Base-by-base conservation (phyloP, 495 filamentous ascomycete species). In the Amniculicola lignicola region DNA sequence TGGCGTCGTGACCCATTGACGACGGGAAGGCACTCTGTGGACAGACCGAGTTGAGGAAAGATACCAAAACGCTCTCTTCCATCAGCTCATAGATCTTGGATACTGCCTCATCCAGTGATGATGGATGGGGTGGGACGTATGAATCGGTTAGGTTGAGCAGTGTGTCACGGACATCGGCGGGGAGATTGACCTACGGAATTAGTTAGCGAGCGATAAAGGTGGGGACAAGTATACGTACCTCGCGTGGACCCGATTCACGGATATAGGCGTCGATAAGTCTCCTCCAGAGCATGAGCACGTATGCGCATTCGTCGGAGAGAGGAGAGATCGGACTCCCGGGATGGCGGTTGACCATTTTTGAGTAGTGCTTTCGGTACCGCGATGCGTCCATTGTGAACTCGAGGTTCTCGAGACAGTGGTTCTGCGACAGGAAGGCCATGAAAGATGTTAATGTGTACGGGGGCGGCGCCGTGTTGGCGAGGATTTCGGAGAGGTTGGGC, bases 361-460 rank as follows among this genome's bases (percentile, higher is more conserved):
- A 67, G 66, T 91, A 90, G 50, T 86, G 82, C 49, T 88, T 80
- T 41, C 80, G 78, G 71, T 99, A 99, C n/a, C 90, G 84, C 45
- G 87, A 84, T 42, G 93, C 88, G 68, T 96, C 93, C 80, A 96
- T 81, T 37, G 93, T 96, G 73, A 99, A 99, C 66, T 99, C 94
- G 39, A 99, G 73, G 5, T 89, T 99, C 70, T 99, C 94, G 37
- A 97, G 73, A 65, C 94, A 99, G 71, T 97, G 94, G 60, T 97
- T 97, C 63, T 96, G 91, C 1, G 94, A 96, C 21, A 97, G 81
- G 67, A 93, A 99, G 45, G 92, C 93, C 81, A 89, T 97, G 72
- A 99, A 97, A 19, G 94, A 93, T 60, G 82, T 82, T 15, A 97
- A 79, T 2, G 91, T 96, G 77, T 91, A 97, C 61, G 94, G 94